phyloP scores from a whole-genome alignment of 192 early-diverging fungal genomes.

The Backusella australiensis region DNA sequence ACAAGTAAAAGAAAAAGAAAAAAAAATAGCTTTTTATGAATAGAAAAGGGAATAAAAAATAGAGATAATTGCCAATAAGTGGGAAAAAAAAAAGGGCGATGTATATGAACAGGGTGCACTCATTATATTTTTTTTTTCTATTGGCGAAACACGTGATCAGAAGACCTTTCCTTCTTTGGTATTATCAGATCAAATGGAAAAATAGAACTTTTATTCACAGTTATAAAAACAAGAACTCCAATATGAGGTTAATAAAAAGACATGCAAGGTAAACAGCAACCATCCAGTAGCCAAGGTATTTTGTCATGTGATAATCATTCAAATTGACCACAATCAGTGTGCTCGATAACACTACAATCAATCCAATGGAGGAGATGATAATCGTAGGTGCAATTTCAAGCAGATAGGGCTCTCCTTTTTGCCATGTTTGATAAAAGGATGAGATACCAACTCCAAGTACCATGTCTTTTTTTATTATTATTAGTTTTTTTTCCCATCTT shows the following conservation, averaged over 20 bases:
- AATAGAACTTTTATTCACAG: background rate
- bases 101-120: background rate
- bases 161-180: background rate
- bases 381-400: slow-evolving; percentile 65
- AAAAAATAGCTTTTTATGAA: background rate
- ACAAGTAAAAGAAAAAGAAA: slow-evolving; percentile 1
- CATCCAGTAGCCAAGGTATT: slow-evolving; percentile 52
- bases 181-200: background rate
- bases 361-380: slow-evolving; percentile 64
- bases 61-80: background rate
- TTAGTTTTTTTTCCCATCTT: background rate
- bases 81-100: background rate
- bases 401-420: slow-evolving; percentile 42
- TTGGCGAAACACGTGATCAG: background rate
- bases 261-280: slow-evolving; percentile 58
- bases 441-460: slow-evolving; percentile 83
- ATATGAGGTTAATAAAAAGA: slow-evolving; percentile 53
- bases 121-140: background rate
- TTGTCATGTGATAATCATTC: slow-evolving; percentile 58
- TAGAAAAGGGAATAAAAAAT: background rate
- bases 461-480: slow-evolving; percentile 45
- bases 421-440: slow-evolving; percentile 52
- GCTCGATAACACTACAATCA: slow-evolving; percentile 55
- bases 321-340: slow-evolving; percentile 54
- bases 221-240: slow-evolving; percentile 41